Evolutionary conservation across 2,329 filamentous ascomycete species (phyloP), one percentile per base, ranked within the genome.

Genomic region (Erysiphe neolycopersici): DNA sequence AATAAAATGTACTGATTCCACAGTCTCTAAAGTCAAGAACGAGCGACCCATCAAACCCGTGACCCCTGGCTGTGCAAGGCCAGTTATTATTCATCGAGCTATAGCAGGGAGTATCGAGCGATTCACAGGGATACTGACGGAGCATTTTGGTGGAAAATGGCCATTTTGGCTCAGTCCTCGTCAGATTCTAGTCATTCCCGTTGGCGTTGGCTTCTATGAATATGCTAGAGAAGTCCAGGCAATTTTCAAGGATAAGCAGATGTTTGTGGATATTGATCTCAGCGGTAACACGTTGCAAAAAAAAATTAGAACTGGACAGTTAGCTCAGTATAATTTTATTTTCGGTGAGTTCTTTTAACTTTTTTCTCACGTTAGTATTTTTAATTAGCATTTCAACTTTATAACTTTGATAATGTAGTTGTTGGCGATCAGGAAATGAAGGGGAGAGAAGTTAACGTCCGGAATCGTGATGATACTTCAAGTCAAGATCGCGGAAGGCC

Each of bases 91-190:
- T 47, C 81, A 89, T 61, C 76, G 81, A 52, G 81, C 81, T 48
- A 80, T 89, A 50, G 68, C 73, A 53, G 77, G 79, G 58, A 68
- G 77, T 59, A 69, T 84, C 58, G 69, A 73, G 56, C 67, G 69
- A 45, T 73, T 73, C 56, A 70, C 80, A 55, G 81, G 73, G 50
- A 83, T 87, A 50, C 66, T 87, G 47, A 80, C 72, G 39, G 81
- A 89, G 65, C 81, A 87, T 61, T 87, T 83, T 57, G 80, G 69
- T 44, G 81, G 81, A 53, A 84, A 84, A 63, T 89, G 81, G 81
- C 81, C 81, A 1, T 83, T 87, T 67, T 89, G 81, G 81, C 64
- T 89, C 48, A 81, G 75, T 52, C 81, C 80, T n/a, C 71, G 81
- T 43, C 81, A 89, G 60, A 72, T 89, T 49, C 66, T 79, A 52